A percentile compares a stretch with the other conserved stretches of the same genome.
These are phyloP conservation scores for Yarrowia osloensis DNA, from an alignment of 805 yeast genomes.

Conservation along the genomic window DNA sequence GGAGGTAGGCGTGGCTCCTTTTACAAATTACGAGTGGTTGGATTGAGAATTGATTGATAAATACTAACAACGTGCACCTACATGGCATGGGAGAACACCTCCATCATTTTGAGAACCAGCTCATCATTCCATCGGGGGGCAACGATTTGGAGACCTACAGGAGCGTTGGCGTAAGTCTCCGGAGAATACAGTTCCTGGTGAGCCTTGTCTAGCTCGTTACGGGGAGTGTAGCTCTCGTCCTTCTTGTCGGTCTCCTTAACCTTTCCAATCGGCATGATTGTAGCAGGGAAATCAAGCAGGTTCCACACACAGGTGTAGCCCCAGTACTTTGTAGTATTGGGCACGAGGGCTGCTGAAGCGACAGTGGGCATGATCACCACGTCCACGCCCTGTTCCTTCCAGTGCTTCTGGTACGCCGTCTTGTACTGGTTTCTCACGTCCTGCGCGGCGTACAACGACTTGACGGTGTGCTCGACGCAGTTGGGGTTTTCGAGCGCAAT, in stretches of 20 bases:
- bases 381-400: slow-evolving; percentile 43
- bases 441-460: slow-evolving; percentile 45
- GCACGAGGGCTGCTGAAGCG: slow-evolving; percentile 9
- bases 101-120: slow-evolving; percentile 7
- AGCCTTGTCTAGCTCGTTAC: slow-evolving; percentile 35
- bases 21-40: too few relatives aligned
- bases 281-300: slow-evolving; percentile 35
- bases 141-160: slow-evolving; percentile 58
- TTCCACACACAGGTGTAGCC: slow-evolving; percentile 35
- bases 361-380: slow-evolving; percentile 27
- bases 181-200: slow-evolving; percentile 48
- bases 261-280: slow-evolving; percentile 34
- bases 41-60: too few relatives aligned
- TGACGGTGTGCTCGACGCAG: slow-evolving; percentile 38
- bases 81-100: not conserved
- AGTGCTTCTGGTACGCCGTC: slow-evolving; percentile 47
- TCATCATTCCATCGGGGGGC: slow-evolving; percentile 62
- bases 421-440: slow-evolving; percentile 38
- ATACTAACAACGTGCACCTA: not conserved
- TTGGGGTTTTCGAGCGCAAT: slow-evolving; percentile 43
- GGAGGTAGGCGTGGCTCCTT: too few relatives aligned
- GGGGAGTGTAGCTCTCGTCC: slow-evolving; percentile 30
- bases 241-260: slow-evolving; percentile 48
- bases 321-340: slow-evolving; percentile 23
- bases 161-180: slow-evolving; percentile 52